Evolutionary conservation across 768 basidiomycete genomes (phyloP).

Genomic region (Nevesoporus exiguus): DNA sequence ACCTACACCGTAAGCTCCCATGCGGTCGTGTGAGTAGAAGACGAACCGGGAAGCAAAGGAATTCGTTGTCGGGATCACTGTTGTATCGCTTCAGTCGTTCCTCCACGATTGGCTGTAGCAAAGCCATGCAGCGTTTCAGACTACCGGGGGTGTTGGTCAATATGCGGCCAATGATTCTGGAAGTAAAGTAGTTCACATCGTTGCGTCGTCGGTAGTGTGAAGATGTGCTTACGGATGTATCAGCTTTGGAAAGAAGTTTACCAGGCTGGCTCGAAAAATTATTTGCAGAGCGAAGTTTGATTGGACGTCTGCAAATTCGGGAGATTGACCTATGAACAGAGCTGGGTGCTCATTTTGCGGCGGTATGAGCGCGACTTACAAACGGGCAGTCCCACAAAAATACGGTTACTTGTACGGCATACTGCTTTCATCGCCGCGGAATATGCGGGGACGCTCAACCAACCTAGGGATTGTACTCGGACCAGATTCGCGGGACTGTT

Average conservation of each 20-base stretch:
- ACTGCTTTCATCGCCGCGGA: slow-evolving; percentile 31
- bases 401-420: slow-evolving; percentile 38
- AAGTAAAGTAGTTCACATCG: slow-evolving; percentile 13
- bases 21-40: not conserved
- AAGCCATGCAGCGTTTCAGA: slow-evolving; percentile 27
- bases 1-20: slow-evolving; percentile 3
- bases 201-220: slow-evolving; percentile 4
- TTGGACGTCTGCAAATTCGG: slow-evolving; percentile 35
- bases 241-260: slow-evolving; percentile 34
- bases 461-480: slow-evolving; percentile 21
- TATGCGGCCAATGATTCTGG: slow-evolving; percentile 32
- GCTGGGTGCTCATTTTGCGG: slow-evolving; percentile 5
- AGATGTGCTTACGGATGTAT: slow-evolving; percentile 32
- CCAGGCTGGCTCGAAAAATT: slow-evolving; percentile 29
- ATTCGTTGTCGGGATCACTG: slow-evolving; percentile 17
- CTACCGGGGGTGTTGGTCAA: slow-evolving; percentile 34
- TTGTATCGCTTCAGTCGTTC: slow-evolving; percentile 31
- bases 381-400: slow-evolving; percentile 38
- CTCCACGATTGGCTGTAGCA: slow-evolving; percentile 32
- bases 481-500: slow-evolving; percentile 10
- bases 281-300: slow-evolving; percentile 36
- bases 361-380: slow-evolving; percentile 27
- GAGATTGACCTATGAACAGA: slow-evolving; percentile 32
- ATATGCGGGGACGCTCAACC: slow-evolving; percentile 28
- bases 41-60: slow-evolving; percentile 34